phyloP scores from a whole-genome alignment of 73 alveolate species.

The Breviolum minutum region DNA sequence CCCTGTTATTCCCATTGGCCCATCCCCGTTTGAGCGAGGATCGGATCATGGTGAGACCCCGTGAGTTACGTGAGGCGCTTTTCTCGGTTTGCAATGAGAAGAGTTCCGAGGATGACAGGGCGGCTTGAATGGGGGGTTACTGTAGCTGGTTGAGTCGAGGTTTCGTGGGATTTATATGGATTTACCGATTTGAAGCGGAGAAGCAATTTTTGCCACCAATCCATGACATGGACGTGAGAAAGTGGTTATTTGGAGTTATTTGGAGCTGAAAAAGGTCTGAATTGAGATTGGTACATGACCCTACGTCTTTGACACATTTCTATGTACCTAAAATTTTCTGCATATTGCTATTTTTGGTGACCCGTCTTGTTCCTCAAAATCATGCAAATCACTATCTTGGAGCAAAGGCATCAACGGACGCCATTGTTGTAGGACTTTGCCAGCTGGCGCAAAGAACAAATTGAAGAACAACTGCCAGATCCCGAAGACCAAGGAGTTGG shows the following conservation, averaged over 20 bases:
- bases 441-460: constrained; percentile 22
- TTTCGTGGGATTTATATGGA: neutral
- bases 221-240: too few species aligned
- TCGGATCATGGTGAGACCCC: constrained; percentile 82
- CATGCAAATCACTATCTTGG: too few species aligned
- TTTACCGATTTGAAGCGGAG: neutral
- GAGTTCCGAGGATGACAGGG: constrained; percentile 51
- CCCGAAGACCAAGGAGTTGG: constrained; percentile 89
- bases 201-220: too few species aligned
- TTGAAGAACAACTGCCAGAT: constrained; percentile 49
- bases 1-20: too few species aligned
- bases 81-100: constrained; percentile 50
- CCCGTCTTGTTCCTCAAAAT: neutral
- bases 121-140: too few species aligned
- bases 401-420: too few species aligned
- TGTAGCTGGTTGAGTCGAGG: neutral
- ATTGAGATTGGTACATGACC: too few species aligned
- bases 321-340: too few species aligned
- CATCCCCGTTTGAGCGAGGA: neutral
- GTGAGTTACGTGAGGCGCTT: constrained; percentile 44
- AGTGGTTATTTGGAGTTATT: too few species aligned
- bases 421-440: constrained; percentile 45
- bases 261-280: too few species aligned
- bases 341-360: neutral
- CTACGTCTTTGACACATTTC: too few species aligned